Base-by-base conservation (phyloP, 1,284 basidiomycete species). In the Xerocomus nothofagi region DNA sequence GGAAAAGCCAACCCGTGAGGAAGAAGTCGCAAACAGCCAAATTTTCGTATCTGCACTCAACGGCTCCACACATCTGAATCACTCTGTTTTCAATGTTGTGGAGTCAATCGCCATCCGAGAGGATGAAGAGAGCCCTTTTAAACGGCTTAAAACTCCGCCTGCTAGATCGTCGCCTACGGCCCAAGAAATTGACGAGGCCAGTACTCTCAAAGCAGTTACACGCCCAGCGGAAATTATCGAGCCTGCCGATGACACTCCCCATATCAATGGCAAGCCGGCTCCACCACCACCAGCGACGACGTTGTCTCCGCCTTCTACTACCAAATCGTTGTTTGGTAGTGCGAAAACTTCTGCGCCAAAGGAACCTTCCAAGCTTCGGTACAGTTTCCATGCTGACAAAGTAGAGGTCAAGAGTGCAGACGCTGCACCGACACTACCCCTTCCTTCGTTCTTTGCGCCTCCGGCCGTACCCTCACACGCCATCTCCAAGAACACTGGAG, bases 281-380 rank as follows among this genome's bases (percentile, higher is more conserved):
- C 41, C 55, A 20, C 51, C 67, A 34, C 56, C 57, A 9, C 56
- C 63, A 6, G 47, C 24, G 20, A 23, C 55, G 3, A 56, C 59
- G 8, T 27, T 53, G 12, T 57, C 59, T 44, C 55, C 60, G 23
- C 51, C 60, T 36, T 51, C 55, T 23, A 50, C 47, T 38, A 53
- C 56, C 11, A 73, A 68, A 44, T 33, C 67, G 4, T 18, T 59
- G 14, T 68, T 67, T 49, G 58, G 63, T 36, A 17, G 12, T 26
- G 31, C 57, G 11, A 79, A 76, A 60, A 71, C 73, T 3, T 74
- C 79, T 17, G 73, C 75, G 18, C 86, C 86, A 1, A 84, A 81
- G 59, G 82, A 84, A 40, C 86, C 86, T 1, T 88, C 86, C 51
- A 88, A 87, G 61, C 71, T 88, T 43, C 77, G 86, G 26, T 83